Percentiles rank a stretch among this genome's conserved stretches.
Evolutionary conservation across 768 basidiomycete species (phyloP).

Genomic region (Termitomyces sp.): DNA sequence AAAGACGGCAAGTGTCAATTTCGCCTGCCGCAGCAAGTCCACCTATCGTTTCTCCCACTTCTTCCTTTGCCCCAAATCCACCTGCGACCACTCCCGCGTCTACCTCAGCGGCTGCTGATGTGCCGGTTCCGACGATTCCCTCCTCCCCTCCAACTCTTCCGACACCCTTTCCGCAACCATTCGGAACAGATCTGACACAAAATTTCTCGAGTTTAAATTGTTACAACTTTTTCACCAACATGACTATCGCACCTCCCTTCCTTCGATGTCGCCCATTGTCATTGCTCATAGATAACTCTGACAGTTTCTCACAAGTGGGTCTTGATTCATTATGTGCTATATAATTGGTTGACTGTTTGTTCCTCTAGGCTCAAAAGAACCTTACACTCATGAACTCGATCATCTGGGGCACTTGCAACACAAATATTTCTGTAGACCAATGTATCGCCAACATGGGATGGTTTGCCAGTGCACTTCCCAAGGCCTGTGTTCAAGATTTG

Average conservation of each 20-base stretch:
- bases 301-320: conserved; percentile 49
- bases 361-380: conserved; percentile 54
- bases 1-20: conserved; percentile 10
- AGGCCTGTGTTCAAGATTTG: conserved; percentile 54
- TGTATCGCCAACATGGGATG: conserved; percentile 66
- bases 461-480: conserved; percentile 45
- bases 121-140: conserved; percentile 43
- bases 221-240: conserved; percentile 67
- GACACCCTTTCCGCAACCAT: conserved; percentile 73
- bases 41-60: conserved; percentile 12
- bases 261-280: conserved; percentile 76
- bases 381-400: conserved; percentile 57
- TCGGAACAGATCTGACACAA: conserved; percentile 52
- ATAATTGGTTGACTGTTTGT: background rate
- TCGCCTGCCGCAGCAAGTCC: conserved; percentile 7
- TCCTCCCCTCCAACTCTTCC: conserved; percentile 47
- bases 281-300: conserved; percentile 51
- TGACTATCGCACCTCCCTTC: conserved; percentile 58
- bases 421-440: conserved; percentile 35
- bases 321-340: background rate
- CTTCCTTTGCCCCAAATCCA: conserved; percentile 8
- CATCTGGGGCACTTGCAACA: conserved; percentile 80
- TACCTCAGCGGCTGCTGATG: conserved; percentile 18
- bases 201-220: conserved; percentile 68
- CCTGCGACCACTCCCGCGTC: conserved; percentile 16